Conservation (phyloP, 257 asterid species). For the Solanum dulcamara region DNA sequence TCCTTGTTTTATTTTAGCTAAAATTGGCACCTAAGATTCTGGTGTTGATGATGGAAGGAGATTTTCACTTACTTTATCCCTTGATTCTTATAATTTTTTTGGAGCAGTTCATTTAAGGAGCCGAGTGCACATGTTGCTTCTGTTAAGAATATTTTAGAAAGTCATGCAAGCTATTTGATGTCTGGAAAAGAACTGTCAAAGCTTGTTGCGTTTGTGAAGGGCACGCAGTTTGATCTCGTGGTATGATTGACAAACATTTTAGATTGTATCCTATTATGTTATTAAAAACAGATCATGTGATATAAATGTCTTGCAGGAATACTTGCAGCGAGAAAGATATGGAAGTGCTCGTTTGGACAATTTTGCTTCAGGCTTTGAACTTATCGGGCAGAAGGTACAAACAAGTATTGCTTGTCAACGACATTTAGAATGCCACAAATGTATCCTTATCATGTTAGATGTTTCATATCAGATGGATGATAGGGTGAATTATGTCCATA, state of each 20-base stretch:
- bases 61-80: not conserved
- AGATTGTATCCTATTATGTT: not conserved
- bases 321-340: constrained; percentile 87
- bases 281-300: constrained; percentile 2
- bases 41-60: not conserved
- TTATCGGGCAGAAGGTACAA: constrained; percentile 89
- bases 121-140: constrained; percentile 89
- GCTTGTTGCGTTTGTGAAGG: constrained; percentile 97
- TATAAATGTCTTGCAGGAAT: constrained; percentile 51
- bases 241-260: constrained; percentile 26
- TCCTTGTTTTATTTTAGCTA: not conserved
- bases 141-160: constrained; percentile 87
- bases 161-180: constrained; percentile 96
- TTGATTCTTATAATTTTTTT: not conserved
- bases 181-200: constrained; percentile 97
- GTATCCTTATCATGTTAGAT: not conserved
- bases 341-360: constrained; percentile 92
- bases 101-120: constrained; percentile 75
- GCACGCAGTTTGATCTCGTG: constrained; percentile 97
- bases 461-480: not conserved
- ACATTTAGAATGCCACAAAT: not conserved
- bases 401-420: not conserved
- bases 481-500: not conserved
- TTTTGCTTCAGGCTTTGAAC: constrained; percentile 91
- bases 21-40: not conserved